Percentiles rank a stretch among this genome's conserved stretches.
These are phyloP conservation scores for Plantago lanceolata DNA, from an alignment of 305 asterid genomes.

Conservation along the genomic window DNA sequence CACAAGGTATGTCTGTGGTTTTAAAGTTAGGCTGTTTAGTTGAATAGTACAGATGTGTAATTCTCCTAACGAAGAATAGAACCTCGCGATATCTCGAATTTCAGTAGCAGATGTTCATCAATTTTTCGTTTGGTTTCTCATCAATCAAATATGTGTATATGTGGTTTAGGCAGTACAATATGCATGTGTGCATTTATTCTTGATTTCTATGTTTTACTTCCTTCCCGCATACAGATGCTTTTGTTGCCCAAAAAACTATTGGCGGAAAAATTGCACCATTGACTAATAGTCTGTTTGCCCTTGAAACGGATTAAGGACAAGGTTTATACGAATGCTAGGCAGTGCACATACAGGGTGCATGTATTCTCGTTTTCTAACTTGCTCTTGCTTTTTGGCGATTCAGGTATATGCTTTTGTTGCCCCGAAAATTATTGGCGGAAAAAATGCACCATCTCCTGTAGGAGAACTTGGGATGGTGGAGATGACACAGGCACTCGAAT, in stretches of 20 bases:
- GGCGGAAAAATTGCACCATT: slow-evolving; percentile 77
- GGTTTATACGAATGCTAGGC: not conserved
- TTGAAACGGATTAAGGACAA: not conserved
- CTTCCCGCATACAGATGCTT: slow-evolving; percentile 57
- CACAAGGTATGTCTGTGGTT: slow-evolving; percentile 58
- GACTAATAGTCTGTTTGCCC: not conserved
- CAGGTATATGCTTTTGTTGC: slow-evolving; percentile 96
- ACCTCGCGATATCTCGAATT: too few species aligned
- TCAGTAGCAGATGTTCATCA: not conserved
- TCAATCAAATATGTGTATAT: not conserved
- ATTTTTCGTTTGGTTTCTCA: not conserved
- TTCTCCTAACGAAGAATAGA: not conserved
- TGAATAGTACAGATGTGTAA: not conserved
- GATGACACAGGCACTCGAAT: slow-evolving; percentile 93
- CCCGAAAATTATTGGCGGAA: slow-evolving; percentile 93
- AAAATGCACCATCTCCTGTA: slow-evolving; percentile 86
- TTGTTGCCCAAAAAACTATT: slow-evolving; percentile 86
- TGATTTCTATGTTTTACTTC: slow-evolving; percentile 8
- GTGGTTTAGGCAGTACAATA: not conserved
- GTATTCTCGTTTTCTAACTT: slow-evolving; percentile 10
- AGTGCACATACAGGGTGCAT: not conserved
- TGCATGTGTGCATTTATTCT: slow-evolving; percentile 2
- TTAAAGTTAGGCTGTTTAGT: slow-evolving; percentile 9
- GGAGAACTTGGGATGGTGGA: slow-evolving; percentile 99
- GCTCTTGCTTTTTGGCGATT: slow-evolving; percentile 20